Evolutionary conservation across 345 rosid genomes (phyloP).

Genomic region (Cardamine resedifolia): DNA sequence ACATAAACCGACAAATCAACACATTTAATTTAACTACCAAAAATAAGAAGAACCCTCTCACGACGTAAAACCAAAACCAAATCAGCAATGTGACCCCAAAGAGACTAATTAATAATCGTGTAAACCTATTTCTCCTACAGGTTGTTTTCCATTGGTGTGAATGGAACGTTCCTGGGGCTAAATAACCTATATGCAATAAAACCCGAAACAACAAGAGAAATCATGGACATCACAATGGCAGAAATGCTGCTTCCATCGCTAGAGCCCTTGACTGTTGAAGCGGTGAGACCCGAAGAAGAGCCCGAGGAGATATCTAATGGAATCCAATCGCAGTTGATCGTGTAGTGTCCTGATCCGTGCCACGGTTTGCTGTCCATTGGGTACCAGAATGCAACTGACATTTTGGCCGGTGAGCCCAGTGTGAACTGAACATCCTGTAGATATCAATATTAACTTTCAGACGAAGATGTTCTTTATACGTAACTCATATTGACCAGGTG

Average conservation of each 20-base stretch:
- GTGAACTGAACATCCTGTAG: constrained; percentile 90
- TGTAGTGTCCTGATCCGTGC: constrained; percentile 86
- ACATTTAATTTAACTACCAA: background rate
- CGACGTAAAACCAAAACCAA: constrained; percentile 3
- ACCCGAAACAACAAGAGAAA: constrained; percentile 58
- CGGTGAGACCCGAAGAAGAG: constrained; percentile 39
- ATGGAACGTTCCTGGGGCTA: constrained; percentile 41
- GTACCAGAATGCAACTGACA: constrained; percentile 95
- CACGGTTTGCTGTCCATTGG: constrained; percentile 74
- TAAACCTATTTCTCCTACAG: constrained; percentile 38
- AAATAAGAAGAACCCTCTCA: constrained; percentile 1
- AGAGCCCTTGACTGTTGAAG: constrained; percentile 44
- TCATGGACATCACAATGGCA: constrained; percentile 61
- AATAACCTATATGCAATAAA: constrained; percentile 58
- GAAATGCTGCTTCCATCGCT: constrained; percentile 54
- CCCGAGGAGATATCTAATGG: constrained; percentile 55
- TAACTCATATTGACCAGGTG: background rate
- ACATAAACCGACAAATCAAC: background rate
- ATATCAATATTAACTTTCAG: background rate
- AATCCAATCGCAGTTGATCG: constrained; percentile 85
- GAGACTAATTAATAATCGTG: constrained; percentile 3
- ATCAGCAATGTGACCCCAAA: background rate
- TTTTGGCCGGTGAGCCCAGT: constrained; percentile 62
- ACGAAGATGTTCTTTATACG: constrained; percentile 3
- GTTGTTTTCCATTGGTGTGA: constrained; percentile 48